Conservation (phyloP, 2,329 filamentous ascomycete species). For the Fonsecaea nubica region DNA sequence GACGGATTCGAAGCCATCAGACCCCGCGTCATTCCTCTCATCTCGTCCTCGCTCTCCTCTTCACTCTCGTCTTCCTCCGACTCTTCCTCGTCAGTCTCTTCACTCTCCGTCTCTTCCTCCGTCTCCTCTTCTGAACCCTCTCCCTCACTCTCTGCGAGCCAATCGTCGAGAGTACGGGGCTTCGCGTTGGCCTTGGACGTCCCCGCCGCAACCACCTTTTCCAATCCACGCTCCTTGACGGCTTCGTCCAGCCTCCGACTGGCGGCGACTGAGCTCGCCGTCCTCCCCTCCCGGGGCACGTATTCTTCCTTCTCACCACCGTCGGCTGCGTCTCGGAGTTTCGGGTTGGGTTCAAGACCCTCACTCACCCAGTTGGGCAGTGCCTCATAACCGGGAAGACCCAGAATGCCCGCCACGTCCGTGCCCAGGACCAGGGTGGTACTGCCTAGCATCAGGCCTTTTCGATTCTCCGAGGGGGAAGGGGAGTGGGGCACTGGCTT, state of each 20-base stretch:
- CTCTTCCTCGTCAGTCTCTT: conserved; percentile 27
- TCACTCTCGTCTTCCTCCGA: conserved; percentile 23
- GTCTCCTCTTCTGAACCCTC: conserved; percentile 55
- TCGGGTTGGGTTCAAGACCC: conserved; percentile 79
- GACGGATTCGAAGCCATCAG: conserved; percentile 9
- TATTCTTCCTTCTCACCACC: conserved; percentile 39
- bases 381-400: conserved; percentile 76
- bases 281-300: conserved; percentile 44
- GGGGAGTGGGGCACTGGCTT: conserved; percentile 92
- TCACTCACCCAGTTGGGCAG: conserved; percentile 84
- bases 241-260: conserved; percentile 53
- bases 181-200: conserved; percentile 48
- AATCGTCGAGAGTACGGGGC: conserved; percentile 87
- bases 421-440: conserved; percentile 83
- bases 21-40: conserved; percentile 14
- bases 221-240: conserved; percentile 50
- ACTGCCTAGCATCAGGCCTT: conserved; percentile 79
- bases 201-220: conserved; percentile 40
- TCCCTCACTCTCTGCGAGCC: conserved; percentile 77
- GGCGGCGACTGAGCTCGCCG: conserved; percentile 45
- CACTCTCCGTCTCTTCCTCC: conserved; percentile 30
- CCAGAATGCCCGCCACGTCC: conserved; percentile 70
- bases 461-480: conserved; percentile 83
- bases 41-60: conserved; percentile 14
- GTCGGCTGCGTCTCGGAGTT: conserved; percentile 68